A percentile compares a stretch with the other conserved stretches of the same genome.
Evolutionary conservation across 192 early-diverging fungal genomes (phyloP).

Genomic region (Linnemannia zychae): DNA sequence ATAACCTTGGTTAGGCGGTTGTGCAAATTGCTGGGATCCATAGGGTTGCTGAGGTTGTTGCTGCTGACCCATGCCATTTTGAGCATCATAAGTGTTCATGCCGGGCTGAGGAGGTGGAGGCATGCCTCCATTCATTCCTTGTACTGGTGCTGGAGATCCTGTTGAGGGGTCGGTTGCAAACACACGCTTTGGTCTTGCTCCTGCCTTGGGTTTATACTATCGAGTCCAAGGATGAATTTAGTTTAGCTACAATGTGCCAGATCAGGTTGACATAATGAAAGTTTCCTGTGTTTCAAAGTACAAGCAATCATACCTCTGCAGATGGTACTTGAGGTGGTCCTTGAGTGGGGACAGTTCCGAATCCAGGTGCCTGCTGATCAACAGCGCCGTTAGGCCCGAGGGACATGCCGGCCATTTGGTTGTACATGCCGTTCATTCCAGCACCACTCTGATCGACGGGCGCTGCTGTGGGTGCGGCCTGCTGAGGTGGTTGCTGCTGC

Average conservation of each 20-base stretch:
- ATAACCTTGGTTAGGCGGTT: constrained; percentile 26
- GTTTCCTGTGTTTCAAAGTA: background rate
- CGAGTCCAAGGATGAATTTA: background rate
- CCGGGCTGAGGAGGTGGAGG: constrained; percentile 31
- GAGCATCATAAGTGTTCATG: constrained; percentile 25
- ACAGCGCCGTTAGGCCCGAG: constrained; percentile 22
- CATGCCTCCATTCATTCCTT: constrained; percentile 27
- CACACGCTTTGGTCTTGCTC: constrained; percentile 47
- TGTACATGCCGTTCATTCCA: constrained; percentile 26
- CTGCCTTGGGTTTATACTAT: constrained; percentile 44
- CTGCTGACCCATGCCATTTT: constrained; percentile 14
- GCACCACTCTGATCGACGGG: constrained; percentile 31
- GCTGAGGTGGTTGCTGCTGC: constrained; percentile 21
- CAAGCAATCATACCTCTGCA: constrained; percentile 34
- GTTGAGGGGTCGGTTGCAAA: constrained; percentile 38
- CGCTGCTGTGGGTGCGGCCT: background rate
- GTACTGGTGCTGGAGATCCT: constrained; percentile 11
- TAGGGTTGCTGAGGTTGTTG: constrained; percentile 30
- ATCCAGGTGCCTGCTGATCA: constrained; percentile 30
- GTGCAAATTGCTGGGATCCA: constrained; percentile 35
- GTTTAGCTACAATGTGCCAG: background rate
- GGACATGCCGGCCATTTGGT: constrained; percentile 42
- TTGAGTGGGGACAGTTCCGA: constrained; percentile 23
- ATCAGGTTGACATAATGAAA: background rate
- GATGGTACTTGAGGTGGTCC: constrained; percentile 17